phyloP scores from a whole-genome alignment of 345 rosid genomes.

The Pelargonium nanum region DNA sequence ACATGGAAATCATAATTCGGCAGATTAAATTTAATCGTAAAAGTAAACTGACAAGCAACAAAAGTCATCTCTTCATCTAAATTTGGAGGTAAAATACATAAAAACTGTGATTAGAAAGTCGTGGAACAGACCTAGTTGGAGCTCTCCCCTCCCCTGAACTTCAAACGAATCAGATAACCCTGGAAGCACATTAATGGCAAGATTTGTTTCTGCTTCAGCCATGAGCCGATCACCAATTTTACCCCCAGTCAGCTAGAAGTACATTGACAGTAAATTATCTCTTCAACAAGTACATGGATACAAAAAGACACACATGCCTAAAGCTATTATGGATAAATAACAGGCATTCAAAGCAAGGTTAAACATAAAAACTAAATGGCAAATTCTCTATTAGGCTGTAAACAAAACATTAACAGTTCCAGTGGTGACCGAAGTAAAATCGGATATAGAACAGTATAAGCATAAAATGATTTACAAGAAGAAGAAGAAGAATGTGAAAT shows the following conservation, averaged over 20 bases:
- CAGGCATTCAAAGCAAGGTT: too few relatives aligned
- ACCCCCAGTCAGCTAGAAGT: constrained; percentile 77
- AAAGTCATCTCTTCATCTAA: background rate
- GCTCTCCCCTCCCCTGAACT: constrained; percentile 98
- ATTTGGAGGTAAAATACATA: background rate
- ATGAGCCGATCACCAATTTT: constrained; percentile 75
- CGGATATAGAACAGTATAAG: too few relatives aligned
- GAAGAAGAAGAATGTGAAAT: background rate
- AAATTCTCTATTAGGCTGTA: background rate
- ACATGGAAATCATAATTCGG: constrained; percentile 13
- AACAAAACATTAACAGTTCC: background rate
- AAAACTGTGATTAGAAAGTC: background rate
- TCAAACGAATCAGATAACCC: constrained; percentile 79
- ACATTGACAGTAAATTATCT: constrained; percentile 7
- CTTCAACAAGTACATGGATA: constrained; percentile 3
- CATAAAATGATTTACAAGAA: too few relatives aligned
- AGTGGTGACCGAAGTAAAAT: too few relatives aligned
- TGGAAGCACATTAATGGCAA: constrained; percentile 90
- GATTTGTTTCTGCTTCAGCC: constrained; percentile 98
- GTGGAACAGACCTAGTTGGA: constrained; percentile 73
- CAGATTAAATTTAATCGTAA: background rate
- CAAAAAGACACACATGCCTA: background rate
- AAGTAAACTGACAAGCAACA: background rate
- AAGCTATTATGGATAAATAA: too few relatives aligned
- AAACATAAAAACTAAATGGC: too few relatives aligned